Evolutionary conservation across 495 filamentous ascomycete species (phyloP).

Genomic region (Neurospora africana): DNA sequence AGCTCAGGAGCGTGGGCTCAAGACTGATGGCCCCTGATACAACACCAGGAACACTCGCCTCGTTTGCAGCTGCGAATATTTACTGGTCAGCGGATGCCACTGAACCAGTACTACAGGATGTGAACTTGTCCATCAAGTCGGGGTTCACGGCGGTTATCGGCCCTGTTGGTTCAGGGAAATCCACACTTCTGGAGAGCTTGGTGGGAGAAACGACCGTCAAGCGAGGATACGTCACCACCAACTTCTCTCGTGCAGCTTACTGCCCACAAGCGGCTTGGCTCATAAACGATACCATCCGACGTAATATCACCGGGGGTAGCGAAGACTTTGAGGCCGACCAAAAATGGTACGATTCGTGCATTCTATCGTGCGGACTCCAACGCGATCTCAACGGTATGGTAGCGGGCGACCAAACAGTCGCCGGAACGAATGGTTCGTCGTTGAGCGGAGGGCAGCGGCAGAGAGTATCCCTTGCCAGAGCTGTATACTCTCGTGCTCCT

Average conservation of each 20-base stretch:
- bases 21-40: not conserved
- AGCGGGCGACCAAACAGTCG: conserved; percentile 44
- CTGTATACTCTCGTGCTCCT: conserved; percentile 21
- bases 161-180: conserved; percentile 33
- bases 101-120: not conserved
- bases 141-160: conserved; percentile 25
- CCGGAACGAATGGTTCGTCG: conserved; percentile 54
- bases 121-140: not conserved
- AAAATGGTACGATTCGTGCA: conserved; percentile 47
- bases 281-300: conserved; percentile 28
- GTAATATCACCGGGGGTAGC: conserved; percentile 28
- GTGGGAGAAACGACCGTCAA: conserved; percentile 27
- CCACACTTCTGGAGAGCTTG: conserved; percentile 27
- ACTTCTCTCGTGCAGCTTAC: conserved; percentile 21
- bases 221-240: conserved; percentile 21
- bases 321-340: conserved; percentile 34
- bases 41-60: not conserved
- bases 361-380: conserved; percentile 48
- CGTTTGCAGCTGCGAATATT: not conserved
- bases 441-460: conserved; percentile 61
- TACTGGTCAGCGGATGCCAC: not conserved
- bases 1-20: not conserved
- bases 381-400: conserved; percentile 38
- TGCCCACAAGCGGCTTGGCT: conserved; percentile 36
- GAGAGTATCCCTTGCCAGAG: conserved; percentile 34